Evolutionary conservation across 1,284 basidiomycete genomes (phyloP).

Genomic region (Salmacisia buchloeana): DNA sequence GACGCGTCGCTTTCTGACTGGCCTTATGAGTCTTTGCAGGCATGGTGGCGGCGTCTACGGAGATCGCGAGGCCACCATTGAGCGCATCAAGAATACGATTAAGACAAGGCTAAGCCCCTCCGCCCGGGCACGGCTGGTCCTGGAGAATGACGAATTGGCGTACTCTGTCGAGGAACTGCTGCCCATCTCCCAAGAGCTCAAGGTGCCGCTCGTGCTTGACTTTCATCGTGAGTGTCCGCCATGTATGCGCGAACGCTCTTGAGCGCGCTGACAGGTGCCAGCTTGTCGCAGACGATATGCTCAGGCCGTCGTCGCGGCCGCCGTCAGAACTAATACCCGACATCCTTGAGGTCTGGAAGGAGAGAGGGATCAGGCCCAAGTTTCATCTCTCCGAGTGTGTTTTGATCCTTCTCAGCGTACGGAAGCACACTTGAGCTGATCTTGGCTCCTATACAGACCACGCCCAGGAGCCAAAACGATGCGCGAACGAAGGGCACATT

Average conservation of each 20-base stretch:
- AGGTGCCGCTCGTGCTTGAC: slow-evolving; percentile 60
- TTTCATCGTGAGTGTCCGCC: slow-evolving; percentile 24
- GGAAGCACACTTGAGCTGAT: slow-evolving; percentile 64
- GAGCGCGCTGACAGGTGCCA: slow-evolving; percentile 1
- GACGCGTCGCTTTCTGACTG: neutral
- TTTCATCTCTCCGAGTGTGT: slow-evolving; percentile 72
- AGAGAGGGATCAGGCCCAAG: slow-evolving; percentile 71
- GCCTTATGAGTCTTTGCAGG: too few species aligned
- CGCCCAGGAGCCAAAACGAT: slow-evolving; percentile 19
- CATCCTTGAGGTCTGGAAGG: slow-evolving; percentile 69
- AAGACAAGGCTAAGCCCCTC: slow-evolving; percentile 59
- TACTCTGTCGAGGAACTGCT: slow-evolving; percentile 81
- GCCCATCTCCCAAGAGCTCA: slow-evolving; percentile 72
- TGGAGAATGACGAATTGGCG: slow-evolving; percentile 89
- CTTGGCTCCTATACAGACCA: neutral
- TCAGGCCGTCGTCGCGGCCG: slow-evolving; percentile 32
- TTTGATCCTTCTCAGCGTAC: slow-evolving; percentile 59
- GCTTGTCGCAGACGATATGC: slow-evolving; percentile 46
- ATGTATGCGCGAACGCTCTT: neutral
- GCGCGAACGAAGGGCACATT: slow-evolving; percentile 70
- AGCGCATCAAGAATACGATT: slow-evolving; percentile 69
- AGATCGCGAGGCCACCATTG: slow-evolving; percentile 67
- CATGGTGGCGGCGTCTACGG: slow-evolving; percentile 67
- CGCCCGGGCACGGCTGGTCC: slow-evolving; percentile 68
- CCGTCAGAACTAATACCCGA: slow-evolving; percentile 61